Base-by-base conservation (phyloP, 495 filamentous ascomycete species). In the Daldinia childiae region DNA sequence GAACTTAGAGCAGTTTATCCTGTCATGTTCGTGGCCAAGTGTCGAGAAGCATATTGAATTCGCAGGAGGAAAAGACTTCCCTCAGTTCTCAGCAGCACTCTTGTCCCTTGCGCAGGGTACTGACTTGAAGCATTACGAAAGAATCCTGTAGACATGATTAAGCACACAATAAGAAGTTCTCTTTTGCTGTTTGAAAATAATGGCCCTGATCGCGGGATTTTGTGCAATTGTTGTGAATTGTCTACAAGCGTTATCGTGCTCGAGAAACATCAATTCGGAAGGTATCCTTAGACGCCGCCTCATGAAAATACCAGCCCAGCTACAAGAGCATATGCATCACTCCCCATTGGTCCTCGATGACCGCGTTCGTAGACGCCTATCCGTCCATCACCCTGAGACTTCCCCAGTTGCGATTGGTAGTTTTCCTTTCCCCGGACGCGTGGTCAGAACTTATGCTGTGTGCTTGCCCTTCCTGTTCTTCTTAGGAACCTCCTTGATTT, bases 21-120 rank as follows among this genome's bases (percentile, higher is more conserved):
- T 89, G 0, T 80, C 87, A n/a, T 80, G 69, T 48, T 84, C 86
- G 4, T 88, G 85, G 85, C 74, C 80, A 27, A 74, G 72, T 17
- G 79, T 83, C 4, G 82, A 87, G 65, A 78, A 80, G 59, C 83
- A 87, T 60, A 55, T 48, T 30, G 80, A 67, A 4, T 87, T 86
- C 65, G 78, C 72, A 19, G 74, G 79, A 58, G 74, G 79, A 4
- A 71, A 77, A 17, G 79, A 43, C 6, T 82, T 82, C 26, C 66
- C 71, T 39, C 79, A 80, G 62, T 87, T 84, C 62, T 65, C 41
- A 1, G 72, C 77, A 59, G 74, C 81, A 4, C 68, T 72, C 32
- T 39, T 71, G 1, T 64, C 76, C 41, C 19, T 83, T 19, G 74
- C 79, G 19, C 77, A 76, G 5, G 65, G 65, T 29, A 59, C 60